Percentiles rank a stretch among this genome's conserved stretches.
phyloP scores from a whole-genome alignment of 306 rosid species.

The Coriaria nepalensis region DNA sequence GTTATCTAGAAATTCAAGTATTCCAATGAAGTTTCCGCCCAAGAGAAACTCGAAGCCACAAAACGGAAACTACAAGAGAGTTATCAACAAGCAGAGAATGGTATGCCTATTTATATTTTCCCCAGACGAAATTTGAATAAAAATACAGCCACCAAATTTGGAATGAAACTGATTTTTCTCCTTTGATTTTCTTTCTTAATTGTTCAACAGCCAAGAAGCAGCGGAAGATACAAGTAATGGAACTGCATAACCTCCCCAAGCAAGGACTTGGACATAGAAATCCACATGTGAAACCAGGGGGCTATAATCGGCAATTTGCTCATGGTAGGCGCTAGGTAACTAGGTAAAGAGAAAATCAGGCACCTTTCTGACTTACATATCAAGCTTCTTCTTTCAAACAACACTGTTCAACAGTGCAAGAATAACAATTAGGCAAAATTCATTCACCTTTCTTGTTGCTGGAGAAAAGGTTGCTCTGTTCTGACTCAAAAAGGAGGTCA shows the following conservation, averaged over 20 bases:
- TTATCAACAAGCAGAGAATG: constrained; percentile 88
- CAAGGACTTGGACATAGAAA: constrained; percentile 43
- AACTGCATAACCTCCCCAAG: constrained; percentile 74
- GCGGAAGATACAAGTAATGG: constrained; percentile 89
- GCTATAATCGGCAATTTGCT: constrained; percentile 46
- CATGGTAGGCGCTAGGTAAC: constrained; percentile 42
- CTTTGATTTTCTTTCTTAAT: too few species aligned
- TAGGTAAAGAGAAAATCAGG: too few species aligned
- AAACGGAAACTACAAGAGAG: constrained; percentile 92
- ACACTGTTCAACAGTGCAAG: background rate
- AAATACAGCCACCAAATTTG: background rate
- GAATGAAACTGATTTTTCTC: constrained; percentile 6
- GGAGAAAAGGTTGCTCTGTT: too few species aligned
- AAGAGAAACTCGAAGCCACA: constrained; percentile 78
- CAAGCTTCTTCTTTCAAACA: background rate
- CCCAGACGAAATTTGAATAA: background rate
- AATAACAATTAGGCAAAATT: too few species aligned
- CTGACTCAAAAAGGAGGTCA: too few species aligned
- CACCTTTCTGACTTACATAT: too few species aligned
- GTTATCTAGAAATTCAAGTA: constrained; percentile 32
- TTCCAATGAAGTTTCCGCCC: constrained; percentile 47
- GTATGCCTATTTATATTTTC: constrained; percentile 14
- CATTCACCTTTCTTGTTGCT: too few species aligned
- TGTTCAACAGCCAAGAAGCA: constrained; percentile 71
- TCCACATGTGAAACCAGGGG: constrained; percentile 43